Evolutionary conservation across 2,329 filamentous ascomycete genomes (phyloP), one percentile per base, ranked within the genome.

Genomic region (Tolypocladium guangdongense): DNA sequence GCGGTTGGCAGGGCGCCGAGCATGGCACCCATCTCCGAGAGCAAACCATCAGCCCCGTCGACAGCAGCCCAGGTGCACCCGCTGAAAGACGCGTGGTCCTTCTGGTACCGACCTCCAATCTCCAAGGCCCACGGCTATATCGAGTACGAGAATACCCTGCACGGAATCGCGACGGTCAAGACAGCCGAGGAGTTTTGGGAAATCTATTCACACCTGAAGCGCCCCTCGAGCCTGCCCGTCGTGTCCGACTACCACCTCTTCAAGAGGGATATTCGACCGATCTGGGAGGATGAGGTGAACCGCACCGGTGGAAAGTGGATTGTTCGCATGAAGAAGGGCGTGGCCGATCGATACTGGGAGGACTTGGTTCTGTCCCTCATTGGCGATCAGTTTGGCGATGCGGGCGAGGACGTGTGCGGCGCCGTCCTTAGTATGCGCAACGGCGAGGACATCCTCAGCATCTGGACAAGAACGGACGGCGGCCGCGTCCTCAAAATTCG

Each of bases 191-290:
- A 93, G 55, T 97, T 99, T 68, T 96, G 90, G 83, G 78, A 82
- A 49, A 84, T 96, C 38, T 97, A 96, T 67, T 77, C 81, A 52
- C 90, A 97, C 69, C 78, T 99, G 49, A 95, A 95, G 74, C 83
- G 88, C 32, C 93, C 95, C 2, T 97, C 91, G 37, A 76, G 80
- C 36, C 77, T 99, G 54, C 92, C 92, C 7, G 85, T 92, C 5
- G 92, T 97, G 33, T 96, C 91, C 27, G 93, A 99, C 71, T 99
- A 96, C 67, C 93, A 99, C 68, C 86, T 99, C 56, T 99, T 99
- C 77, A 95, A 93, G 72, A 90, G 93, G 66, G 92, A 91, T 52
- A 91, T 99, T 57, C 84, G 93, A 56, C 93, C 93, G 24, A 93
- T 99, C 62, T 99, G 93, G 93, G 93, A 99, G 71, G 93, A 99